phyloP scores from a whole-genome alignment of 1,139 yeast species.

The Wickerhamomyces sp. region DNA sequence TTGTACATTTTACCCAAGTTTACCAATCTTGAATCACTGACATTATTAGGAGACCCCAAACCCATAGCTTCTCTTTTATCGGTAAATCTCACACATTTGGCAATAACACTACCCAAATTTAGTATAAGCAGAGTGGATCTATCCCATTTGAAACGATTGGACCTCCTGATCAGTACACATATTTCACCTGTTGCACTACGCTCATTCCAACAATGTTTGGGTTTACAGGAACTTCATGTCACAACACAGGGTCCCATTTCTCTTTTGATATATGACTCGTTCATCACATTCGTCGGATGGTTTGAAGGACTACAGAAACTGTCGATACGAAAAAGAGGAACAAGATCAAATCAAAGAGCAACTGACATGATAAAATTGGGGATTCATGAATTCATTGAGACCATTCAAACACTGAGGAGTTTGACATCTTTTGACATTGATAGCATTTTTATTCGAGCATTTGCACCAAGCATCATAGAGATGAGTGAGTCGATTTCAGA shows the following conservation, averaged over 20 bases:
- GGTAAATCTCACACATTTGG: not conserved
- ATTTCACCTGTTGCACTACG: not conserved
- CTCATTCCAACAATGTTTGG: not conserved
- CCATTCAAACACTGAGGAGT: not conserved
- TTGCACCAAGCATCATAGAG: not conserved
- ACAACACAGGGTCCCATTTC: slow-evolving; percentile 4
- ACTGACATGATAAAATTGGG: not conserved
- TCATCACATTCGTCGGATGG: not conserved
- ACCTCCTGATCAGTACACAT: slow-evolving; percentile 11
- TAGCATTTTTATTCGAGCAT: not conserved
- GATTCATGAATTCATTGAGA: not conserved
- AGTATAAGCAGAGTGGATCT: not conserved
- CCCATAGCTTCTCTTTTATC: not conserved
- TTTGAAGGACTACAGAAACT: not conserved
- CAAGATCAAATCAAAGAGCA: not conserved
- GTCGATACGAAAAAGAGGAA: slow-evolving; percentile 1
- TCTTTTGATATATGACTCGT: not conserved
- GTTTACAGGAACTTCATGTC: slow-evolving; percentile 11
- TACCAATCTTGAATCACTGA: slow-evolving; percentile 9
- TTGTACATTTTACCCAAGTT: too few relatives aligned
- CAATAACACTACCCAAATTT: slow-evolving; percentile 1
- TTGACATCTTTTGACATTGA: not conserved
- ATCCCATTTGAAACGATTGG: slow-evolving; percentile 10
- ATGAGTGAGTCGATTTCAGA: not conserved
- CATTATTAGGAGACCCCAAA: slow-evolving; percentile 9